phyloP scores from a whole-genome alignment of 1,139 yeast genomes.

The Diutina siamensis region DNA sequence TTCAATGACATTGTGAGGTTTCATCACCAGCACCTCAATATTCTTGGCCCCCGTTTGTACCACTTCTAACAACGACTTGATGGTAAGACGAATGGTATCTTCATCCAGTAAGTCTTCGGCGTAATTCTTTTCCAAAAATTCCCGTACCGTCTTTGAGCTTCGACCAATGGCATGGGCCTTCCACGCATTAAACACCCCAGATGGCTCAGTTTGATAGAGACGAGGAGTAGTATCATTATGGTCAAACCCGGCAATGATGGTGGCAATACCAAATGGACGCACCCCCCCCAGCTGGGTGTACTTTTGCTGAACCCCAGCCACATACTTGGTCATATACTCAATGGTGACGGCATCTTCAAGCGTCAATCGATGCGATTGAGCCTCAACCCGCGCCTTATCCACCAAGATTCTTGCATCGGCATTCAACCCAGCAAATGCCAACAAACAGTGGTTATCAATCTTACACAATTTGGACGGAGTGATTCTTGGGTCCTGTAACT shows the following conservation, averaged over 20 bases:
- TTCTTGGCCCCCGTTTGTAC: conserved; percentile 97
- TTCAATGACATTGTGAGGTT: conserved; percentile 46
- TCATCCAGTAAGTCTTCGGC: conserved; percentile 61
- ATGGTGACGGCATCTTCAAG: conserved; percentile 89
- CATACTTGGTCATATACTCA: conserved; percentile 85
- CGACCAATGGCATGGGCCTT: conserved; percentile 97
- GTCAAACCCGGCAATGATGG: conserved; percentile 92
- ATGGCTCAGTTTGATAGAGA: conserved; percentile 91
- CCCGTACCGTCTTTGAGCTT: conserved; percentile 89
- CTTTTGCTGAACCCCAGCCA: conserved; percentile 94
- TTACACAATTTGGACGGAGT: conserved; percentile 92
- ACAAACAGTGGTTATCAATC: conserved; percentile 79
- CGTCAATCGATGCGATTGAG: conserved; percentile 90
- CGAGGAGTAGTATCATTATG: conserved; percentile 71
- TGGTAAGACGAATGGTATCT: conserved; percentile 69
- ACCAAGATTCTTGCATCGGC: conserved; percentile 95
- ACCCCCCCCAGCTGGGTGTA: conserved; percentile 99
- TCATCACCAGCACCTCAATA: conserved; percentile 84
- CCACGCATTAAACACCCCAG: conserved; percentile 98
- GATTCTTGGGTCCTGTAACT: conserved; percentile 91
- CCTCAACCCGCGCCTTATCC: conserved; percentile 93
- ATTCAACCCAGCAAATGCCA: conserved; percentile 95
- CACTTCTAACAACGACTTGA: conserved; percentile 83
- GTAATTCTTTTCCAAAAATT: conserved; percentile 86
- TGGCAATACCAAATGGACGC: conserved; percentile 90